Evolutionary conservation across 139 green algal species (phyloP), one percentile per base, ranked within the genome.

Genomic region (Tetradesmus obliquus): DNA sequence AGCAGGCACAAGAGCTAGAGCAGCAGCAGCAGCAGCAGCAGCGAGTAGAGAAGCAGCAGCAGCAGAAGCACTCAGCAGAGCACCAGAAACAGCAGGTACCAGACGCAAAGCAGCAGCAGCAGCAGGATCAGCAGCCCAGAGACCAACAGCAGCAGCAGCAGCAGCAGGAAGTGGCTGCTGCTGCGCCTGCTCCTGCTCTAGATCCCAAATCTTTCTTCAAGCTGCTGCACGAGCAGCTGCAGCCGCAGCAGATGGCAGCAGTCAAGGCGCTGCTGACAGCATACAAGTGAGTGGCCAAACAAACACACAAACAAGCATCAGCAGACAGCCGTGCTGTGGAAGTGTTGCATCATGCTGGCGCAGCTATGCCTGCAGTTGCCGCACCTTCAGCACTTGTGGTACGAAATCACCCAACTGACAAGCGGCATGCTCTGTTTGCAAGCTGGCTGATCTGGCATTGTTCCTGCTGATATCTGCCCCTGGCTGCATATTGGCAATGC

Each of bases 201-300:
- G 91, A 87, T 53, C 90, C 85, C 0, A 57, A 90, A 0, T 79
- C 91, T 10, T 97, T 94, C 91, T 60, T 96, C 20, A 81, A 55
- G 22, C 55, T 90, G 86, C 93, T 97, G 71, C 91, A 95, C 71
- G 32, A 79, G 22, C 66, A 91, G 54, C 92, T 96, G 90, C 62
- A 89, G 3, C 58, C 83, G 12, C 81, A 81, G 7, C 74, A 86
- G 13, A 95, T 94, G 82, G 62, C 60, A 12, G 62, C 60, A 72
- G 90, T 96, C 17, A 89, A 91, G 76, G 69, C 22, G 45, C 74
- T 92, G 69, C 82, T 93, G 54, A 55, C 54, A 2, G 82, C n/a
- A 0, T 94, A 94, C 90, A 93, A 89, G 92, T 93, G 82, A 58
- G 89, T 62, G 24, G 20, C 32, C 32, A 45, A 45, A 45, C 32